Base-by-base conservation (phyloP, 2,329 filamentous ascomycete genomes). In the Colletotrichum sp. region DNA sequence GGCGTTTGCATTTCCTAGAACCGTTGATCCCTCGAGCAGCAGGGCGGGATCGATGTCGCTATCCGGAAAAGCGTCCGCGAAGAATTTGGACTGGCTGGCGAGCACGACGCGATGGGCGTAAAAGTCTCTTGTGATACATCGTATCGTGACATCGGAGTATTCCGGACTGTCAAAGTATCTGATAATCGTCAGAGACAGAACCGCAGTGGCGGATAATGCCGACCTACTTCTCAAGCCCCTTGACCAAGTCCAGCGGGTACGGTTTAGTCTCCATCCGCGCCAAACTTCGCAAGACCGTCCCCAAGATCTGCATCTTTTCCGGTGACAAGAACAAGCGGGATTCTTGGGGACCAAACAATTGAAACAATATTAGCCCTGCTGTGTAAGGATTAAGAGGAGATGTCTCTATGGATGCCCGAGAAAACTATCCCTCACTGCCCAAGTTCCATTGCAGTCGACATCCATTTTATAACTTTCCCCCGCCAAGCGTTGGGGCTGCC, bases 231-330 rank as follows among this genome's bases (percentile, higher is more conserved):
- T 70, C 67, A 13, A 70, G 52, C 24, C 57, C 67, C 15, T 63
- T 48, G 10, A 70, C 67, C 2, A 63, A 18, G 9, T 70, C n/a
- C 13, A 70, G 18, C 21, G 67, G 12, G 3, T 70, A 70, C 10
- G 67, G 67, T 30, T 61, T 70, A 2, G 52, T 32, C 21, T 70
- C 67, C 57, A 52, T 26, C 26, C 32, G 57, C 24, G 57, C 67
- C 34, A 70, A 59, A 7, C 48, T 61, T 8, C 67, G 67, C 12
- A 63, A 21, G 6, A 70, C 67, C 6, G 67, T 61, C 57, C 52
- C 52, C 67, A 70, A 63, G 36, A 70, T 70, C 57, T 70, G 67
- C 67, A 70, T 70, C 28, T 52, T 70, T 52, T 26, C 8, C 26
- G 4, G 26, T 26, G 32, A 3, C 32, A 24, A 52, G 10, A 52